Percentiles rank a stretch among this genome's conserved stretches.
Conservation (phyloP, 202 grass and related monocot genomes). For the Cymbopogon flexuosus region DNA sequence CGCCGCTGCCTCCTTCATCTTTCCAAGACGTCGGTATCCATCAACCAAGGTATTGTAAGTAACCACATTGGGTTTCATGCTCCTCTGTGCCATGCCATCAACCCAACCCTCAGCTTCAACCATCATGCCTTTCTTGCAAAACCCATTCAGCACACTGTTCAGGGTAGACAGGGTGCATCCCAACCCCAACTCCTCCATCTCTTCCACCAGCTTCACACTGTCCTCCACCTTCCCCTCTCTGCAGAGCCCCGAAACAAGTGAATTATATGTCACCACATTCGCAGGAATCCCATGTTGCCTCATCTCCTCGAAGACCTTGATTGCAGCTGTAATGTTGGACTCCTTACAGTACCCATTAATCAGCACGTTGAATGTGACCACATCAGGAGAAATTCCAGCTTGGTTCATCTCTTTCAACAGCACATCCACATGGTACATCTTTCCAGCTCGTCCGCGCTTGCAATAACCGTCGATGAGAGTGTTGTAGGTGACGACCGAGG, state of each 20-base stretch:
- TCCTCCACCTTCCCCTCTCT: slow-evolving; percentile 50
- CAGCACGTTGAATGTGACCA: slow-evolving; percentile 70
- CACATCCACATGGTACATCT: slow-evolving; percentile 74
- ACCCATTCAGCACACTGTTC: slow-evolving; percentile 65
- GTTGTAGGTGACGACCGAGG: slow-evolving; percentile 65
- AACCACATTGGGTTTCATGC: slow-evolving; percentile 46
- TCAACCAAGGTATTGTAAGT: slow-evolving; percentile 66
- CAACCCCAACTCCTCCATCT: slow-evolving; percentile 55
- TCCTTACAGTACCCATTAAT: slow-evolving; percentile 69
- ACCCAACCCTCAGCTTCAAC: slow-evolving; percentile 51
- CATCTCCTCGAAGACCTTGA: slow-evolving; percentile 71
- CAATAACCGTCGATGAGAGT: slow-evolving; percentile 61
- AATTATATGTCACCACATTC: slow-evolving; percentile 48
- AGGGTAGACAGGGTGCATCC: slow-evolving; percentile 36
- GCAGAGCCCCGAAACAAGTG: slow-evolving; percentile 55
- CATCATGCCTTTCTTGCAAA: slow-evolving; percentile 72
- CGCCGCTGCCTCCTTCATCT: slow-evolving; percentile 42
- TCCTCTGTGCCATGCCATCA: slow-evolving; percentile 43
- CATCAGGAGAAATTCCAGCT: slow-evolving; percentile 41
- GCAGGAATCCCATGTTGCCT: slow-evolving; percentile 51
- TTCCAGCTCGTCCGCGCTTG: slow-evolving; percentile 57
- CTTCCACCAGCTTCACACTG: slow-evolving; percentile 49
- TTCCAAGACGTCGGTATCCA: slow-evolving; percentile 45
- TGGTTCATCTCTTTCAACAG: slow-evolving; percentile 77
- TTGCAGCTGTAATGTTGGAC: slow-evolving; percentile 52